Evolutionary conservation across 805 yeast genomes (phyloP).

Genomic region (Starmerella stigmatis): DNA sequence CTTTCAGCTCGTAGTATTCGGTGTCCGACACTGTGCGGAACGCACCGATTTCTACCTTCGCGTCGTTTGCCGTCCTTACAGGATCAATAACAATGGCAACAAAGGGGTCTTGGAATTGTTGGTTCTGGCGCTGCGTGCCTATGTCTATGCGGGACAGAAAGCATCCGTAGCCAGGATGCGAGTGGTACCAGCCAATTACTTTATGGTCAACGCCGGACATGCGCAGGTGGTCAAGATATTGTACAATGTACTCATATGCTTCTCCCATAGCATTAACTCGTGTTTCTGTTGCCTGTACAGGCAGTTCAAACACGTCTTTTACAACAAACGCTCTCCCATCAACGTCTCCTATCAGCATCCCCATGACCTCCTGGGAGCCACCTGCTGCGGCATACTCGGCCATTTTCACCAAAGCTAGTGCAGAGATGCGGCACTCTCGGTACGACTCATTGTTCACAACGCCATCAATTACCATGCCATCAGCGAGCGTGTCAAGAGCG

Average conservation of each 20-base stretch:
- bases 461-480: no score
- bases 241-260: conserved; percentile 91
- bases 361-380: conserved; percentile 87
- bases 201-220: conserved; percentile 49
- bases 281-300: conserved; percentile 94
- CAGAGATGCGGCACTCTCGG: conserved; percentile 56
- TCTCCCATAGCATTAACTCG: conserved; percentile 90
- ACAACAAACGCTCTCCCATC: conserved; percentile 46
- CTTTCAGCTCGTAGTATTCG: conserved; percentile 51
- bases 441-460: no score
- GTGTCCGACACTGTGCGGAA: conserved; percentile 45
- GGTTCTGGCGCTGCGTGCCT: conserved; percentile 89
- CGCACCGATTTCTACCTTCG: conserved; percentile 95
- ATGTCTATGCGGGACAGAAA: conserved; percentile 93
- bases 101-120: conserved; percentile 85
- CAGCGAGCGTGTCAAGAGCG: no score
- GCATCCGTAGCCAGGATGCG: conserved; percentile 96
- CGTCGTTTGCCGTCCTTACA: conserved; percentile 81
- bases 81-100: conserved; percentile 98
- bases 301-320: conserved; percentile 73
- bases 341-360: conserved; percentile 75
- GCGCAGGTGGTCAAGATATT: conserved; percentile 47
- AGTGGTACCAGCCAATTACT: conserved; percentile 94
- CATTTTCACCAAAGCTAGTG: conserved; percentile 78
- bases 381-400: conserved; percentile 77